Conservation (phyloP, 1,139 yeast species). For the Arxiozyma bovina region DNA sequence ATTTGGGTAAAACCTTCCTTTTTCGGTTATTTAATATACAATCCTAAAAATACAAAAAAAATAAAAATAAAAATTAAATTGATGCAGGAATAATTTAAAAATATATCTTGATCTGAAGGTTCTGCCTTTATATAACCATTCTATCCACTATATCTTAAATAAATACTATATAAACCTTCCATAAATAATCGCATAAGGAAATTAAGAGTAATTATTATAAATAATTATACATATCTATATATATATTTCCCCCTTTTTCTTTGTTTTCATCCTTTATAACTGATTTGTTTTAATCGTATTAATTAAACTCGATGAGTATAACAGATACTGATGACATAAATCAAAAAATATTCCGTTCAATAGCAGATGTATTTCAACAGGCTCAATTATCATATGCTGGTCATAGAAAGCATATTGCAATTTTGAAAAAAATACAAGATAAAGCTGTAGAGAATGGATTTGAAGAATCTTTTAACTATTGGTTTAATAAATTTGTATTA, state of each 20-base stretch:
- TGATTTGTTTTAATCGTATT: no score
- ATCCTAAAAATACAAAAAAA: neutral
- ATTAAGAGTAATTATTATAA: no score
- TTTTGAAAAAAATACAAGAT: constrained; percentile 50
- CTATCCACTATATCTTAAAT: neutral
- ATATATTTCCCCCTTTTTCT: neutral
- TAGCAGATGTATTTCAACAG: constrained; percentile 70
- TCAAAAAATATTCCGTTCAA: constrained; percentile 36
- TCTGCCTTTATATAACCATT: neutral
- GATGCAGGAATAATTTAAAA: no score
- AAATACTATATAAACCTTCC: no score
- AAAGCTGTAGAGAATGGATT: constrained; percentile 46
- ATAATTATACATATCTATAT: no score
- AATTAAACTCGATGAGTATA: constrained; percentile 3
- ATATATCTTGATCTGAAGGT: neutral
- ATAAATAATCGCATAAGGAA: neutral
- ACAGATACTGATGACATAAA: constrained; percentile 18
- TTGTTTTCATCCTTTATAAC: neutral
- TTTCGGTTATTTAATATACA: no score
- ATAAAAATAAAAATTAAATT: no score
- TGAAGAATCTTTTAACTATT: constrained; percentile 50
- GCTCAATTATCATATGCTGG: constrained; percentile 67
- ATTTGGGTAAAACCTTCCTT: neutral
- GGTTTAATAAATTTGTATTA: constrained; percentile 54
- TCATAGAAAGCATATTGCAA: constrained; percentile 64